A percentile compares a stretch with the other conserved stretches of the same genome.
phyloP scores from a whole-genome alignment of 768 basidiomycete genomes.

The Termitomyces sp. region DNA sequence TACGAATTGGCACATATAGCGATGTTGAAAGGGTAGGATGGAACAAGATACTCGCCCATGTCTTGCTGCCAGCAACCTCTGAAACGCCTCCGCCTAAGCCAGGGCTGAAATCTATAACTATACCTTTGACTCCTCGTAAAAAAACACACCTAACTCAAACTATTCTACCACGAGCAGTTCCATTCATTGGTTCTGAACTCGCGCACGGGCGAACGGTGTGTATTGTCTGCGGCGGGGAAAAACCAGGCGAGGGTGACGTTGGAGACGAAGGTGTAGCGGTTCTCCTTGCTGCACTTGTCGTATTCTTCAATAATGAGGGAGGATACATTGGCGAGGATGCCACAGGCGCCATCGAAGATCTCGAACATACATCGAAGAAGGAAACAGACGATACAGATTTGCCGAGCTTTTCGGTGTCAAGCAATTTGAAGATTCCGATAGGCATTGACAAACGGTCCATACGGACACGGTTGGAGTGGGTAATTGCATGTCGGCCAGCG shows the following conservation, averaged over 20 bases:
- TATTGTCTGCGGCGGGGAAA: slow-evolving; percentile 7
- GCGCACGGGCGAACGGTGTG: slow-evolving; percentile 1
- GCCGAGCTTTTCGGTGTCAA: neutral
- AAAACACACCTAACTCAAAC: slow-evolving; percentile 6
- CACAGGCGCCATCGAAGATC: neutral
- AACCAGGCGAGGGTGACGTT: neutral
- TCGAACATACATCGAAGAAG: neutral
- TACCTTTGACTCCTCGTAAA: slow-evolving; percentile 6
- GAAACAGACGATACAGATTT: neutral
- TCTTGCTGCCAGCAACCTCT: slow-evolving; percentile 3
- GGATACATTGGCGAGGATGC: neutral
- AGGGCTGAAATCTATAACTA: slow-evolving; percentile 9
- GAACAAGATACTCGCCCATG: slow-evolving; percentile 3
- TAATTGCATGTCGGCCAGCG: slow-evolving; percentile 65
- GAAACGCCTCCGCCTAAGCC: neutral
- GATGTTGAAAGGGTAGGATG: slow-evolving; percentile 2
- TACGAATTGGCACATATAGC: slow-evolving; percentile 8
- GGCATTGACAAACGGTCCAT: slow-evolving; percentile 52
- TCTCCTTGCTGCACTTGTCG: slow-evolving; percentile 7
- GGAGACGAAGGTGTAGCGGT: slow-evolving; percentile 11
- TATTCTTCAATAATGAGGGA: slow-evolving; percentile 8
- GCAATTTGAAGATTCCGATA: neutral
- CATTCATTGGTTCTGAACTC: slow-evolving; percentile 9
- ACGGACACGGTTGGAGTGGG: slow-evolving; percentile 76
- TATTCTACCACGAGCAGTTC: slow-evolving; percentile 6